phyloP scores from a whole-genome alignment of 208 protist genomes.

The Pavlovales sp. region DNA sequence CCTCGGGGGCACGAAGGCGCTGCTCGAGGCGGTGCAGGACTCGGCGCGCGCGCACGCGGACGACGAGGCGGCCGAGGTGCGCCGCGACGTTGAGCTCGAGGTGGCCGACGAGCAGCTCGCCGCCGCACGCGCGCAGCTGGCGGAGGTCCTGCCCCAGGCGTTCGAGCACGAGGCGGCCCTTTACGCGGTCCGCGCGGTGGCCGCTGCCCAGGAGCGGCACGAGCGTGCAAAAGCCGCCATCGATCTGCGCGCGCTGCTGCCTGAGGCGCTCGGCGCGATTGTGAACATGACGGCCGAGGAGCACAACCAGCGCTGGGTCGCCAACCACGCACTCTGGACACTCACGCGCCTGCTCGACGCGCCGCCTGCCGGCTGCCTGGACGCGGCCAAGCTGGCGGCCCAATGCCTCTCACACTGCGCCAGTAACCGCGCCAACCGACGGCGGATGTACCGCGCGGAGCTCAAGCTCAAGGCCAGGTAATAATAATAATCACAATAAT shows the following conservation, averaged over 20 bases:
- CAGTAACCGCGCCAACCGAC: background rate
- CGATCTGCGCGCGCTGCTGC: background rate
- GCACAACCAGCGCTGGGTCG: background rate
- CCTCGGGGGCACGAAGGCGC: background rate
- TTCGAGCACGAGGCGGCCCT: too few relatives aligned
- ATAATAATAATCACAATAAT: too few relatives aligned
- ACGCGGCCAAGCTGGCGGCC: background rate
- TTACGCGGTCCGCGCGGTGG: too few relatives aligned
- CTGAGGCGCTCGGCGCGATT: background rate
- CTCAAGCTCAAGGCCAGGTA: background rate
- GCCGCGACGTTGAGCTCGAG: too few relatives aligned
- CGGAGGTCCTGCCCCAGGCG: too few relatives aligned
- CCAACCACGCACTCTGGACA: background rate
- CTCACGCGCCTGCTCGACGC: background rate
- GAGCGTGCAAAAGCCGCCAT: too few relatives aligned
- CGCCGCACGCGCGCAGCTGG: too few relatives aligned
- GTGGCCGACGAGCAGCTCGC: too few relatives aligned
- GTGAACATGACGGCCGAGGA: background rate
- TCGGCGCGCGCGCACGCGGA: background rate
- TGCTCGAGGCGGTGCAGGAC: background rate
- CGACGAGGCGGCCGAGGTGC: background rate
- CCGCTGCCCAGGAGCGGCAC: too few relatives aligned
- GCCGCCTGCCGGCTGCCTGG: too few relatives aligned
- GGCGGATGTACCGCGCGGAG: background rate
- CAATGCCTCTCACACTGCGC: background rate